Evolutionary conservation across 169 alveolate genomes (phyloP).

Genomic region (Eimeria brunetti): DNA sequence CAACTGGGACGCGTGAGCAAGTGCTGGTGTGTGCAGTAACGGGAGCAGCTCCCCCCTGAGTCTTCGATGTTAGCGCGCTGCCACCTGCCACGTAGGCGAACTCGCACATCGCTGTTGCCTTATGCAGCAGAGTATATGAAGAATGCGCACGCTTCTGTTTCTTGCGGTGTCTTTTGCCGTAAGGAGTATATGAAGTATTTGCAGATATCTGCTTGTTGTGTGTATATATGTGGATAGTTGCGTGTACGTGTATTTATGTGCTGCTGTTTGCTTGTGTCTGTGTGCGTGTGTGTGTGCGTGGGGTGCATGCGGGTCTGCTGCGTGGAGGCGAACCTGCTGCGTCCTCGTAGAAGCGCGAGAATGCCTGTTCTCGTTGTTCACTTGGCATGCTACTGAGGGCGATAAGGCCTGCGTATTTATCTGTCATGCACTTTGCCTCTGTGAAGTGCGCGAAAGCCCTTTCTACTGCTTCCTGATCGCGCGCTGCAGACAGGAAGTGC

Average conservation of each 20-base stretch:
- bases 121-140: not conserved
- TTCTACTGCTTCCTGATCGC: slow-evolving; percentile 47
- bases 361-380: slow-evolving; percentile 44
- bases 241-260: too few species aligned
- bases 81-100: not conserved
- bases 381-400: slow-evolving; percentile 20
- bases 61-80: not conserved
- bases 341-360: slow-evolving; percentile 67
- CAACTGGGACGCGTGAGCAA: not conserved
- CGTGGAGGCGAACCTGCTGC: slow-evolving; percentile 60
- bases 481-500: slow-evolving; percentile 66
- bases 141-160: not conserved
- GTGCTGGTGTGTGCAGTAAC: not conserved
- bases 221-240: too few species aligned
- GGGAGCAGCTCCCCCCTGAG: not conserved
- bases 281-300: not conserved
- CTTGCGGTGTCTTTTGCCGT: not conserved
- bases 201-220: too few species aligned
- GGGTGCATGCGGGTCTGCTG: not conserved
- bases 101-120: not conserved
- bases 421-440: slow-evolving; percentile 72
- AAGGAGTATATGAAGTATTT: too few species aligned
- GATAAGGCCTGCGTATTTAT: slow-evolving; percentile 53
- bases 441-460: slow-evolving; percentile 60
- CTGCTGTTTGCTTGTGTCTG: not conserved